Evolutionary conservation across 2,329 filamentous ascomycete genomes (phyloP).

Genomic region (Colletotrichum limetticola): DNA sequence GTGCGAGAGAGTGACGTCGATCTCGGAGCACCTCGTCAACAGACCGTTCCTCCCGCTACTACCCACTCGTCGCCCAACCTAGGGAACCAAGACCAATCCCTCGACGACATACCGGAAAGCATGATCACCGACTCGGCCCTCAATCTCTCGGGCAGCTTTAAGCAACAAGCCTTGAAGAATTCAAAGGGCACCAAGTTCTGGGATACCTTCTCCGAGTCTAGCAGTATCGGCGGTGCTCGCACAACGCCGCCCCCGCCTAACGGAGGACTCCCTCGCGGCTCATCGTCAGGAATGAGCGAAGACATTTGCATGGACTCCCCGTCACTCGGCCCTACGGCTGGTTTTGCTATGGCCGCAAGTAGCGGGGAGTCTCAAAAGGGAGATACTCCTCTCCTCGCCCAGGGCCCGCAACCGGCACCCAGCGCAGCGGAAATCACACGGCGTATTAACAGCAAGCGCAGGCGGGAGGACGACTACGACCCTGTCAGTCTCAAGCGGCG

Average conservation of each 20-base stretch:
- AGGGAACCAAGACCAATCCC: conserved; percentile 65
- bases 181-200: conserved; percentile 79
- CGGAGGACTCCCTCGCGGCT: conserved; percentile 67
- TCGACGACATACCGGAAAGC: conserved; percentile 79
- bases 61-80: conserved; percentile 77
- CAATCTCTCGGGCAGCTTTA: conserved; percentile 74
- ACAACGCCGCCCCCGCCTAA: conserved; percentile 73
- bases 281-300: conserved; percentile 72
- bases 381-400: conserved; percentile 51
- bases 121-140: conserved; percentile 67
- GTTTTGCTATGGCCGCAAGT: conserved; percentile 41
- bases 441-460: conserved; percentile 83
- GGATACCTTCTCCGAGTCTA: conserved; percentile 80
- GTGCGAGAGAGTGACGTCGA: conserved; percentile 89
- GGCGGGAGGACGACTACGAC: conserved; percentile 91
- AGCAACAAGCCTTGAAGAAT: conserved; percentile 77
- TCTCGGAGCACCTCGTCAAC: conserved; percentile 56
- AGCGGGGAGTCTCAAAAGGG: conserved; percentile 39
- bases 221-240: conserved; percentile 59
- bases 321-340: conserved; percentile 50
- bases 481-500: conserved; percentile 88
- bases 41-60: conserved; percentile 63
- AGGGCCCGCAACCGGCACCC: conserved; percentile 56
- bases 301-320: conserved; percentile 81
- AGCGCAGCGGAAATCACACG: conserved; percentile 80